phyloP scores from a whole-genome alignment of 1,284 basidiomycete genomes.

The Phylloboletellus chloephorus region DNA sequence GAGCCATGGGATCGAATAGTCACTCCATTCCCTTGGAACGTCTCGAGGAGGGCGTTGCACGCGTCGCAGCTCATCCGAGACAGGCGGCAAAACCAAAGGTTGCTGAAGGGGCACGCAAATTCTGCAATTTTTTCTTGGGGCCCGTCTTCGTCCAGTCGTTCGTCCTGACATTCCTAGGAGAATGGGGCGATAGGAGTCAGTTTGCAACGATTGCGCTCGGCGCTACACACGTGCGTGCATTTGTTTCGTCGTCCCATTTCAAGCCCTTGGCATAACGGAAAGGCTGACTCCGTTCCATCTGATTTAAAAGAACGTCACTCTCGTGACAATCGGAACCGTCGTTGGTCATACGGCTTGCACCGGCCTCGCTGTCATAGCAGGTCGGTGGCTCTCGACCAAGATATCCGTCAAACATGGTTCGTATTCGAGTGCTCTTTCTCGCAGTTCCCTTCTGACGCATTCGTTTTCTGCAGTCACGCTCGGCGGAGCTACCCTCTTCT shows the following conservation, averaged over 20 bases:
- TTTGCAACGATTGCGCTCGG: conserved; percentile 96
- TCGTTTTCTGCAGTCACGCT: conserved; percentile 26
- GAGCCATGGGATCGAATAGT: conserved; percentile 30
- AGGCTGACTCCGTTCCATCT: conserved; percentile 5
- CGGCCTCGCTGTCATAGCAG: conserved; percentile 83
- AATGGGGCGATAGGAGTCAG: conserved; percentile 98
- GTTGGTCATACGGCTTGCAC: conserved; percentile 89
- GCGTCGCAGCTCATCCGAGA: conserved; percentile 6
- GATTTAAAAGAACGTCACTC: conserved; percentile 48
- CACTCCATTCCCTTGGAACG: conserved; percentile 53
- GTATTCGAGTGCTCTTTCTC: conserved; percentile 27
- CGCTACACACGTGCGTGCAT: conserved; percentile 79
- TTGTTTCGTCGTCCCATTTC: background rate
- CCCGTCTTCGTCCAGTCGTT: conserved; percentile 97
- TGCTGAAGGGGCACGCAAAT: conserved; percentile 71
- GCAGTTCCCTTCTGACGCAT: background rate
- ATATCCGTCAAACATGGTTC: conserved; percentile 91
- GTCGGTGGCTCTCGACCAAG: conserved; percentile 87
- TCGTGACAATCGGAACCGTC: conserved; percentile 88
- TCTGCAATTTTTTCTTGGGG: conserved; percentile 77
- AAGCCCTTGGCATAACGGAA: background rate
- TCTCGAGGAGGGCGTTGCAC: conserved; percentile 53
- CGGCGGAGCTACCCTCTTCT: conserved; percentile 56
- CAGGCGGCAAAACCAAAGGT: conserved; percentile 8
- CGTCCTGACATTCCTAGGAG: conserved; percentile 91